Conservation (phyloP, 2,329 filamentous ascomycete genomes). For the Exophiala lecanii-corni region DNA sequence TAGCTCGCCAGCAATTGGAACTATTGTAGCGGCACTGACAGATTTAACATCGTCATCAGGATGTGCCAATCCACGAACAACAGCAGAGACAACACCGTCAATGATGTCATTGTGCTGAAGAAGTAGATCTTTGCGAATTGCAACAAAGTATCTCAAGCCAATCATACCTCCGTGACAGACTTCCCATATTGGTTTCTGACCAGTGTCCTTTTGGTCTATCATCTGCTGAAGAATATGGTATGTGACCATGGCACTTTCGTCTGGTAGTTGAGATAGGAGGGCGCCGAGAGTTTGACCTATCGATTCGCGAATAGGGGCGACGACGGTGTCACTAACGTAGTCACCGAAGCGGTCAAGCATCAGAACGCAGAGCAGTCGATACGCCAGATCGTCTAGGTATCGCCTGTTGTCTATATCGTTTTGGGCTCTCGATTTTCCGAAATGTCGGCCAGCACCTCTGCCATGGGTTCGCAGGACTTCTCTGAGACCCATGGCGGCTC, state of each 20-base stretch:
- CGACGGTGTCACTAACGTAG: slow-evolving; percentile 94
- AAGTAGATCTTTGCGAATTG: slow-evolving; percentile 86
- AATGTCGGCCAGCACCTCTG: slow-evolving; percentile 72
- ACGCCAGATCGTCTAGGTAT: slow-evolving; percentile 95
- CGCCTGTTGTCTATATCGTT: slow-evolving; percentile 75
- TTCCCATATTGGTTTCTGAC: slow-evolving; percentile 76
- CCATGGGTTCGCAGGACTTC: slow-evolving; percentile 93
- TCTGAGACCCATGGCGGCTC: slow-evolving; percentile 88
- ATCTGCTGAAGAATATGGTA: slow-evolving; percentile 82
- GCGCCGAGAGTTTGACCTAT: slow-evolving; percentile 91
- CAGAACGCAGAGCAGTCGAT: slow-evolving; percentile 87
- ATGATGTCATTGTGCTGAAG: slow-evolving; percentile 79
- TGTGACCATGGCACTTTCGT: slow-evolving; percentile 73
- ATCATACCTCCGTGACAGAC: slow-evolving; percentile 98
- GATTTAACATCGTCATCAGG: slow-evolving; percentile 92
- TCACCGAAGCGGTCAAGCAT: slow-evolving; percentile 98
- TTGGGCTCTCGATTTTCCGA: slow-evolving; percentile 63
- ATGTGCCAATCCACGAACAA: slow-evolving; percentile 91
- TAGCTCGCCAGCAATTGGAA: slow-evolving; percentile 93
- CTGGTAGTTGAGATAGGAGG: slow-evolving; percentile 75
- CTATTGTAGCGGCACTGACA: slow-evolving; percentile 93
- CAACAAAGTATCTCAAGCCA: slow-evolving; percentile 88
- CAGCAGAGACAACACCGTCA: slow-evolving; percentile 84
- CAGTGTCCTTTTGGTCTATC: slow-evolving; percentile 83
- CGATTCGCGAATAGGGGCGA: slow-evolving; percentile 92